phyloP scores from a whole-genome alignment of 2,329 filamentous ascomycete genomes.

The Gliomastix tumulicola region DNA sequence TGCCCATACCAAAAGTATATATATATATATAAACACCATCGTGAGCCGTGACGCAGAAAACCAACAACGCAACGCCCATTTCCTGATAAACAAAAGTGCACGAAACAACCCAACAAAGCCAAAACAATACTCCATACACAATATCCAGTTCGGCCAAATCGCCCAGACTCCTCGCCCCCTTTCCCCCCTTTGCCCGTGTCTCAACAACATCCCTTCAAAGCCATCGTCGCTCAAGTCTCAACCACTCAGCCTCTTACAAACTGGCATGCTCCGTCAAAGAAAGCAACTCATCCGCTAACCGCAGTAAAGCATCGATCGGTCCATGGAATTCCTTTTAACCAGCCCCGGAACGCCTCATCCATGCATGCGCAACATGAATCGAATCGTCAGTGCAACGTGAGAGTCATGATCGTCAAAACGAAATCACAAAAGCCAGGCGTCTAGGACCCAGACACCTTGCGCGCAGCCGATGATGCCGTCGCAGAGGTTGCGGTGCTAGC shows the following conservation, averaged over 20 bases:
- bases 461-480: conserved; percentile 33
- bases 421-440: too few relatives aligned
- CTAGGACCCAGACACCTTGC: too few relatives aligned
- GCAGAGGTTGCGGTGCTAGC: conserved; percentile 36
- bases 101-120: too few relatives aligned
- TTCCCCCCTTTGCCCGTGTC: background rate
- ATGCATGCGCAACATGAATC: conserved; percentile 3
- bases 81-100: too few relatives aligned
- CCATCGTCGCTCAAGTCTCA: too few relatives aligned
- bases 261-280: too few relatives aligned
- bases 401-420: conserved; percentile 6
- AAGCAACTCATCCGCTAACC: background rate
- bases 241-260: too few relatives aligned
- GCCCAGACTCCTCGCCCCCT: background rate
- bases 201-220: too few relatives aligned
- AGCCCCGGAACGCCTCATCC: conserved; percentile 2
- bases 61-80: too few relatives aligned
- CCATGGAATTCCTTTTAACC: background rate
- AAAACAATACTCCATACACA: background rate
- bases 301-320: background rate
- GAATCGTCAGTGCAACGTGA: conserved; percentile 1
- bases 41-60: too few relatives aligned
- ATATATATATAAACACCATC: too few relatives aligned
- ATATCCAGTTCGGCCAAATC: background rate
- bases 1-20: too few relatives aligned